Evolutionary conservation across 140 eudicot species (phyloP).

Genomic region (Stevia rebaudiana): DNA sequence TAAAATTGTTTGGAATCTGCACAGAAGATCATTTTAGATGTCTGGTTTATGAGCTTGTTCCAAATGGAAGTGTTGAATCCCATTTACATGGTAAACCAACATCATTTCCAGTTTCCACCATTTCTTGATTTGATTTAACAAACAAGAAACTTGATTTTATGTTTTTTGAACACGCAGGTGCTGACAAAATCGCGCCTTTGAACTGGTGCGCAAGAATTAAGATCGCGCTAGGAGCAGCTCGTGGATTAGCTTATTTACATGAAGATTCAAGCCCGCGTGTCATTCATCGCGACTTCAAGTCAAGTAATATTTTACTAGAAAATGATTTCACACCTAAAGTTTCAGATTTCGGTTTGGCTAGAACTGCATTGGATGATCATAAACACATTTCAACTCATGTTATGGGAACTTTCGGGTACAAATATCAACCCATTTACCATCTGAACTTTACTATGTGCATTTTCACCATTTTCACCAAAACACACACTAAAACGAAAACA

Average conservation of each 20-base stretch:
- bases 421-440: neutral
- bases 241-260: conserved; percentile 92
- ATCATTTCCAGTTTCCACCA: neutral
- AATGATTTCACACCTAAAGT: conserved; percentile 93
- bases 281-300: conserved; percentile 92
- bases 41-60: conserved; percentile 84
- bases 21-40: conserved; percentile 65
- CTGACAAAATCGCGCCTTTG: conserved; percentile 54
- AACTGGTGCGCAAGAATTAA: conserved; percentile 89
- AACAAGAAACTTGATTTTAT: neutral
- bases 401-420: conserved; percentile 97
- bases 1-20: conserved; percentile 84
- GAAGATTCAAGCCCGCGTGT: conserved; percentile 99
- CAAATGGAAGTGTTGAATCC: conserved; percentile 95
- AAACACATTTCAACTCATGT: conserved; percentile 91
- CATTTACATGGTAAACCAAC: conserved; percentile 76
- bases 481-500: neutral
- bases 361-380: conserved; percentile 72
- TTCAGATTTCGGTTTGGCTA: conserved; percentile 96
- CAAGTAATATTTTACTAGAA: conserved; percentile 91
- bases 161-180: conserved; percentile 32
- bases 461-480: neutral
- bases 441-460: neutral
- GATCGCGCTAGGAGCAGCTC: conserved; percentile 93
- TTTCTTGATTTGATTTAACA: neutral